A percentile compares a stretch with the other conserved stretches of the same genome.
phyloP scores from a whole-genome alignment of 2,329 filamentous ascomycete species.

The Bimuria novae-zelandiae region DNA sequence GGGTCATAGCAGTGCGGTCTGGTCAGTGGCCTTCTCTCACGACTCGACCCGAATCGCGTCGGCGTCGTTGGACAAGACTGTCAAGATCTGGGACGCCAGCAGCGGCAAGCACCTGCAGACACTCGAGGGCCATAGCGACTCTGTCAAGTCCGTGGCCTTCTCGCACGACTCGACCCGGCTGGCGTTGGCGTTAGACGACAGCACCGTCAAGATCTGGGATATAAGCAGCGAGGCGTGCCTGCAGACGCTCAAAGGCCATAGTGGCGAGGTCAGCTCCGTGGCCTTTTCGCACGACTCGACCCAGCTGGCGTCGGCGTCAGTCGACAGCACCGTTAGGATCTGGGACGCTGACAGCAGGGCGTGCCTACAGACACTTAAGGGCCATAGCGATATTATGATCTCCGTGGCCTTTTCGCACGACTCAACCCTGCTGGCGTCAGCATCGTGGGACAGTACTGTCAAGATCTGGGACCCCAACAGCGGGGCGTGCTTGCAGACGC shows the following conservation, averaged over 20 bases:
- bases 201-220: too few species aligned
- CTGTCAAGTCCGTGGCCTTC: neutral
- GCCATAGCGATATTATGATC: constrained; percentile 14
- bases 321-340: too few species aligned
- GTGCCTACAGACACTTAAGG: neutral
- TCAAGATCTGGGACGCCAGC: too few species aligned
- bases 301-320: too few species aligned
- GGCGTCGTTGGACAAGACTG: too few species aligned
- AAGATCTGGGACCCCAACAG: constrained; percentile 7
- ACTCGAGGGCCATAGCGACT: neutral
- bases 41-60: neutral
- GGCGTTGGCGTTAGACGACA: too few species aligned
- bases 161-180: neutral
- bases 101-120: too few species aligned
- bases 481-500: constrained; percentile 2
- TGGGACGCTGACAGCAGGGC: neutral
- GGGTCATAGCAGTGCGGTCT: neutral
- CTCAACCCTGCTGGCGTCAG: constrained; percentile 3
- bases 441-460: constrained; percentile 5
- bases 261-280: too few species aligned
- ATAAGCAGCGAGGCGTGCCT: too few species aligned
- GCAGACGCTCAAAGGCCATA: too few species aligned
- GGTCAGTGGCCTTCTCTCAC: neutral
- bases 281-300: too few species aligned
- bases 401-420: constrained; percentile 21